Evolutionary conservation across 1,139 yeast genomes (phyloP).

Genomic region (Nakaseomyces uthaithaninus): DNA sequence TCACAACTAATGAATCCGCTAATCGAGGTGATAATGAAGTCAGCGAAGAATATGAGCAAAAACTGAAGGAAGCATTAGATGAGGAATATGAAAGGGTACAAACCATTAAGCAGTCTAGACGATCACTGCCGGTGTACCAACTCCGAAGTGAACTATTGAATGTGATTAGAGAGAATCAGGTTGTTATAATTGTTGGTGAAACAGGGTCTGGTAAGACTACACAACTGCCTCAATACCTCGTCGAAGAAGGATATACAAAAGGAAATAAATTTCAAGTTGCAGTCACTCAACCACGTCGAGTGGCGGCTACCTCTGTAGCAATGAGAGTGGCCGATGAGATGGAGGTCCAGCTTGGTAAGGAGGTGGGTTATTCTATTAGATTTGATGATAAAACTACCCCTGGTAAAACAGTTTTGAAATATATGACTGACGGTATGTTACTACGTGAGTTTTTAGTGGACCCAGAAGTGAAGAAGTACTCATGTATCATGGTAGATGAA

Average conservation of each 20-base stretch:
- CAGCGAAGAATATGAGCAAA: slow-evolving; percentile 22
- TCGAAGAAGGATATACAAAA: slow-evolving; percentile 68
- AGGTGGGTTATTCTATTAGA: slow-evolving; percentile 61
- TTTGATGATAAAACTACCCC: slow-evolving; percentile 52
- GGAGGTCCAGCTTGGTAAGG: slow-evolving; percentile 49
- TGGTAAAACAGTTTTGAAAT: slow-evolving; percentile 51
- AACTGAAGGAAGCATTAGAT: slow-evolving; percentile 33
- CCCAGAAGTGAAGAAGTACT: slow-evolving; percentile 57
- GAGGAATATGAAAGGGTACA: slow-evolving; percentile 38
- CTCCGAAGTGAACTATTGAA: slow-evolving; percentile 52
- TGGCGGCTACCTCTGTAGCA: slow-evolving; percentile 65
- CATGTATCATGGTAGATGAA: slow-evolving; percentile 89
- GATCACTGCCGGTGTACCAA: slow-evolving; percentile 52
- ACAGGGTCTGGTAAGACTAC: slow-evolving; percentile 98
- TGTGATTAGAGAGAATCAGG: slow-evolving; percentile 56
- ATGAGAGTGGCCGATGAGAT: slow-evolving; percentile 60
- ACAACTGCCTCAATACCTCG: slow-evolving; percentile 79
- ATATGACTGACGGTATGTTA: slow-evolving; percentile 90
- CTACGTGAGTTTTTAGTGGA: slow-evolving; percentile 76
- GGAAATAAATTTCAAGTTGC: slow-evolving; percentile 48
- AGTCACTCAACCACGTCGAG: slow-evolving; percentile 69
- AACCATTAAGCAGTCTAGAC: slow-evolving; percentile 35
- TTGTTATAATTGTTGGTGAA: slow-evolving; percentile 86
- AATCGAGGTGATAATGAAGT: slow-evolving; percentile 17
- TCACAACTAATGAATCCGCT: slow-evolving; percentile 40